Evolutionary conservation across 2,329 filamentous ascomycete genomes (phyloP).

Genomic region (Aspergillus tubingensis): DNA sequence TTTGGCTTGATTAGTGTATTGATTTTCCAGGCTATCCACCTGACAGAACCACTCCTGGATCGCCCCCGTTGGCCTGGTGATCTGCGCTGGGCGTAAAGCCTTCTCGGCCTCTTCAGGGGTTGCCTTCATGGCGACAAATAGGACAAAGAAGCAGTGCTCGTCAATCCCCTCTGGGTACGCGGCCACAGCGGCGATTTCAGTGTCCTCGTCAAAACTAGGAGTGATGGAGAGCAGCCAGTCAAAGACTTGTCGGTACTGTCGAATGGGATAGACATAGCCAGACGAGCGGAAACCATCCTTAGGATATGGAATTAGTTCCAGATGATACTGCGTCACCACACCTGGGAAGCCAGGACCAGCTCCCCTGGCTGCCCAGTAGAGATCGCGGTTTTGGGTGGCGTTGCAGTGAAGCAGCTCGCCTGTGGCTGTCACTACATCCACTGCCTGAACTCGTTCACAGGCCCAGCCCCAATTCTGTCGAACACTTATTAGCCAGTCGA

Average conservation of each 20-base stretch:
- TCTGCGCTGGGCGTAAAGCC: constrained; percentile 21
- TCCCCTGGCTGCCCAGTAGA: constrained; percentile 54
- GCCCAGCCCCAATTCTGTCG: constrained; percentile 58
- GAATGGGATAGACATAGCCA: constrained; percentile 52
- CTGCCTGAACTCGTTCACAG: constrained; percentile 48
- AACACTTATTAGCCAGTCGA: background rate
- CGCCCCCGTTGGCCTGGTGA: constrained; percentile 41
- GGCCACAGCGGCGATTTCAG: constrained; percentile 29
- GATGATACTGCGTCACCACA: constrained; percentile 55
- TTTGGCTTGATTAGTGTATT: constrained; percentile 46
- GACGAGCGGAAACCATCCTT: constrained; percentile 33
- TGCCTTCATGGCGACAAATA: constrained; percentile 23
- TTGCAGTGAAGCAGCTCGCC: constrained; percentile 33
- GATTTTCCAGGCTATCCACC: constrained; percentile 24
- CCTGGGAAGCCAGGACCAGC: constrained; percentile 54
- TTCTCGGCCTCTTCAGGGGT: constrained; percentile 13
- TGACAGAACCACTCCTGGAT: constrained; percentile 42
- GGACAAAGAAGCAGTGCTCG: constrained; percentile 19
- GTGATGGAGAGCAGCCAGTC: constrained; percentile 46
- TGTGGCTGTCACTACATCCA: constrained; percentile 54
- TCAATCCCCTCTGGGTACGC: constrained; percentile 41
- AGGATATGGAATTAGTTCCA: constrained; percentile 38
- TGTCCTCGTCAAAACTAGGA: constrained; percentile 20
- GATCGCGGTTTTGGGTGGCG: constrained; percentile 45
- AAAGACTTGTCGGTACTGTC: constrained; percentile 49